phyloP scores from a whole-genome alignment of 371 early-diverging fungal species.

The Dentiscutata heterogama region DNA sequence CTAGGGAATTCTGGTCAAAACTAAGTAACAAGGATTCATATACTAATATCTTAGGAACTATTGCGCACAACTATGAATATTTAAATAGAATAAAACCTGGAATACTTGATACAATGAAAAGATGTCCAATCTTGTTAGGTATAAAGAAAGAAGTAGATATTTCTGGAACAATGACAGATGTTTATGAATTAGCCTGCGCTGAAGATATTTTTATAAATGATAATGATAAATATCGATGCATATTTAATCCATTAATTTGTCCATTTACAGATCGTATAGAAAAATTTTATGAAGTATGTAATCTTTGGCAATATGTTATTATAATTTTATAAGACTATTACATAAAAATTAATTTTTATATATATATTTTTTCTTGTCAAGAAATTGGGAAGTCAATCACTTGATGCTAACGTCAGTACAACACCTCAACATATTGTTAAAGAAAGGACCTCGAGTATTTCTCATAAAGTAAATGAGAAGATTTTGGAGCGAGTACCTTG shows the following conservation, averaged over 20 bases:
- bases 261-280: constrained; percentile 57
- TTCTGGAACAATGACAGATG: too few species aligned
- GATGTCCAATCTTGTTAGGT: not conserved
- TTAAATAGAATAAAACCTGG: not conserved
- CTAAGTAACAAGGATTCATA: constrained; percentile 52
- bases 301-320: not conserved
- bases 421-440: too few species aligned
- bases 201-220: constrained; percentile 82
- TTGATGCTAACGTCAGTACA: too few species aligned
- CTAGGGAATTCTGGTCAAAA: constrained; percentile 70
- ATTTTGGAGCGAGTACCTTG: too few species aligned
- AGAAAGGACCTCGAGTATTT: too few species aligned
- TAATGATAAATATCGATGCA: constrained; percentile 77
- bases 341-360: too few species aligned
- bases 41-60: constrained; percentile 26
- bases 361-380: not conserved
- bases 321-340: not conserved
- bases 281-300: not conserved
- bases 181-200: constrained; percentile 65
- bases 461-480: too few species aligned
- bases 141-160: not conserved
- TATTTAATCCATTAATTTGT: constrained; percentile 60
- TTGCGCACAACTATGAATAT: not conserved
- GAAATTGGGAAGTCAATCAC: too few species aligned
- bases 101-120: not conserved